Evolutionary conservation across 768 basidiomycete species (phyloP), one percentile per base, ranked within the genome.

Genomic region (Mrakia frigida): DNA sequence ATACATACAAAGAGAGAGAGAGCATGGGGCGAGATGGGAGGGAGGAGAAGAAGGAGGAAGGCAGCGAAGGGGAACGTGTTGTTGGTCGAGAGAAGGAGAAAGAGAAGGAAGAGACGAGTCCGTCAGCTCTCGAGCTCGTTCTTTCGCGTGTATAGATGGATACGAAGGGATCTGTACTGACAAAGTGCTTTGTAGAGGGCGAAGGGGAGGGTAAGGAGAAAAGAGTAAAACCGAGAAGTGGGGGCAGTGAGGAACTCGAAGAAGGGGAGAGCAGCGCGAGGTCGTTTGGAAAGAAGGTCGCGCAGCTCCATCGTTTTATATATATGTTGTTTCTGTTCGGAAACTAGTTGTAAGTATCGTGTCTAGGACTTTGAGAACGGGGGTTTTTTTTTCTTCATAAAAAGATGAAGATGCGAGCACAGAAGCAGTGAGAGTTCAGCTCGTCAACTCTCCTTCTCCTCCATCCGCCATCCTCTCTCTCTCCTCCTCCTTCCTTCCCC

Each of bases 181-280:
- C 65, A 18, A 39, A 43, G 21, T 18, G 65, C 21, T 41, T 39
- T 68, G 35, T 68, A 39, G 65, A 41, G 35, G 37, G 37, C 35
- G 35, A 18, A 37, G 61, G 61, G 35, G 59, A 33, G 37, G 61
- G 31, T 43, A 35, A 63, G 25, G 61, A 68, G 65, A 68, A 63
- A 39, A n/a, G 35, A 35, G 39, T 41, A 43, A 43, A 23, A 25
- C 65, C 65, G 65, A 68, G 65, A 68, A 68, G 65, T 37, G 65
- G 65, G 65, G 43, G 65, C 21, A 39, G 25, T 68, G 63, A 68
- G 65, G 39, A n/a, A 68, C 4, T 33, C 18, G 31, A 33, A 56
- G 52, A 53, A 53, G 52, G 52, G 10, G 52, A 53, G 52, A 21
- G 25, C 5, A 52, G 23, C 16, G 16, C 5, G 18, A 18, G 43